Evolutionary conservation across 129 eudicot species (phyloP).

Genomic region (Scalesia atractyloides): DNA sequence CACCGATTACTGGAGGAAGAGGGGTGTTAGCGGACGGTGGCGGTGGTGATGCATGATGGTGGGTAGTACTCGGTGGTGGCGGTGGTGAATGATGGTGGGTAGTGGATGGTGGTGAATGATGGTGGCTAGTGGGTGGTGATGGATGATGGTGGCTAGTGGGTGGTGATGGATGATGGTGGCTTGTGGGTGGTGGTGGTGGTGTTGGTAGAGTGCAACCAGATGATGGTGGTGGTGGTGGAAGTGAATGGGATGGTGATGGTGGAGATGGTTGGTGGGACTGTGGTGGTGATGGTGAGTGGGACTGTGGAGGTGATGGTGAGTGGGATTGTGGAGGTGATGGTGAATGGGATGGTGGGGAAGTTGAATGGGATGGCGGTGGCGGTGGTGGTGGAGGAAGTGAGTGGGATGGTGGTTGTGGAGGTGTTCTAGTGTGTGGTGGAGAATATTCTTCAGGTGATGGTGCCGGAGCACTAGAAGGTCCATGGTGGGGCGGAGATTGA

Average conservation of each 20-base stretch:
- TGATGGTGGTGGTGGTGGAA: slow-evolving; percentile 19
- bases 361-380: not conserved
- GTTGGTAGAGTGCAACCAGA: slow-evolving; percentile 23
- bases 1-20: slow-evolving; percentile 40
- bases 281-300: slow-evolving; percentile 38
- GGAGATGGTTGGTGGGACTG: slow-evolving; percentile 25
- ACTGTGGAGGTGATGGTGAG: slow-evolving; percentile 29
- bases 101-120: slow-evolving; percentile 30
- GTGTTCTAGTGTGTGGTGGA: slow-evolving; percentile 8
- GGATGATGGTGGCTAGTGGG: slow-evolving; percentile 18
- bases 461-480: slow-evolving; percentile 15
- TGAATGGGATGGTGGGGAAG: not conserved
- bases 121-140: slow-evolving; percentile 36
- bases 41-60: slow-evolving; percentile 10
- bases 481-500: slow-evolving; percentile 6
- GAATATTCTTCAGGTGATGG: slow-evolving; percentile 36
- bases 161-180: slow-evolving; percentile 18
- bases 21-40: slow-evolving; percentile 31
- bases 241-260: slow-evolving; percentile 39
- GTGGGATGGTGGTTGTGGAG: not conserved
- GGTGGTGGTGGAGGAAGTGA: not conserved
- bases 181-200: slow-evolving; percentile 22
- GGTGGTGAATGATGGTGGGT: slow-evolving; percentile 20
- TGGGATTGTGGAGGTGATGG: not conserved
- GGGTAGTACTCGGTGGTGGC: not conserved